These are phyloP conservation scores for Xylogone sp. DNA, from an alignment of 2,329 filamentous ascomycete species.

Conservation along the genomic window DNA sequence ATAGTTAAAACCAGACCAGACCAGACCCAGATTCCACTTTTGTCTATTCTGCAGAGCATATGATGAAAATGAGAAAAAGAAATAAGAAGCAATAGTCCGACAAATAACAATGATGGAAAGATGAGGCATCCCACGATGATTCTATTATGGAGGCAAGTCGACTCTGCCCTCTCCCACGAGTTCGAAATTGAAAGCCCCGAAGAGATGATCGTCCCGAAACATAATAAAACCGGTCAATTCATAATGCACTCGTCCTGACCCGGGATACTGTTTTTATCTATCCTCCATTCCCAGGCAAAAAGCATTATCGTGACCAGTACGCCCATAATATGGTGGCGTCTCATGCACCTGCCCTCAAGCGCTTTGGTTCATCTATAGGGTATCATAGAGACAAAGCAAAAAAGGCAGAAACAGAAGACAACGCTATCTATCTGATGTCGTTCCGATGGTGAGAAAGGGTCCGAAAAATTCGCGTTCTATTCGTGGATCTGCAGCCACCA, in stretches of 20 bases:
- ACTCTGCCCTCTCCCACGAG: constrained; percentile 17
- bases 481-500: constrained; percentile 18
- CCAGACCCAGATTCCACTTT: neutral
- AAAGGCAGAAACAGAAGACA: constrained; percentile 31
- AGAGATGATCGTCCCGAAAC: constrained; percentile 21
- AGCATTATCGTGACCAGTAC: constrained; percentile 29
- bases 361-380: constrained; percentile 29
- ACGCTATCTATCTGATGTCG: constrained; percentile 34
- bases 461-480: neutral
- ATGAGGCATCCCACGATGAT: constrained; percentile 16
- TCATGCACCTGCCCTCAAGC: constrained; percentile 27
- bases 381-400: constrained; percentile 23
- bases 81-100: neutral
- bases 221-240: constrained; percentile 25
- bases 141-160: constrained; percentile 18
- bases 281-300: constrained; percentile 20
- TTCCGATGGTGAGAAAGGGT: constrained; percentile 24
- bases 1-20: neutral
- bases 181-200: constrained; percentile 11
- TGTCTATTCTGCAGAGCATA: neutral
- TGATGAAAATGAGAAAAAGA: neutral
- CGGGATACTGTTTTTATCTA: constrained; percentile 12
- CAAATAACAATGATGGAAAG: constrained; percentile 15
- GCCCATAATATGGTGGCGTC: constrained; percentile 22
- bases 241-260: constrained; percentile 28